A percentile compares a stretch with the other conserved stretches of the same genome.
These are phyloP conservation scores for Candida lessepsii DNA, from an alignment of 805 yeast genomes.

Conservation along the genomic window DNA sequence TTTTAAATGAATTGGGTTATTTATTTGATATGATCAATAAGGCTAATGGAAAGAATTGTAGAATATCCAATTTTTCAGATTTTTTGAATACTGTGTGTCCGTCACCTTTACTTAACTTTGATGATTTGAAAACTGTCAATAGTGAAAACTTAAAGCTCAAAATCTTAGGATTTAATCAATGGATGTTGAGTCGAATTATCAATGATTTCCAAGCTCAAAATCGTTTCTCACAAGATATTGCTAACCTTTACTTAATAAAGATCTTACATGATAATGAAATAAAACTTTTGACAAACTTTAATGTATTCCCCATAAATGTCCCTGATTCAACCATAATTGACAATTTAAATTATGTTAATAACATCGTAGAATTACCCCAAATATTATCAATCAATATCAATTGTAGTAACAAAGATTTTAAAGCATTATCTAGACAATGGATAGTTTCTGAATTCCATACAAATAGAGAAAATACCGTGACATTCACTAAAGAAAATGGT, in stretches of 20 bases:
- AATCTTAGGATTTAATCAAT: conserved; percentile 56
- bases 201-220: conserved; percentile 41
- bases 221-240: conserved; percentile 9
- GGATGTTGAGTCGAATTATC: conserved; percentile 52
- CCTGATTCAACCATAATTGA: conserved; percentile 3
- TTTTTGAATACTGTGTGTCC: conserved; percentile 36
- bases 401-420: conserved; percentile 53
- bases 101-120: conserved; percentile 58
- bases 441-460: conserved; percentile 10
- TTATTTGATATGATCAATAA: conserved; percentile 87
- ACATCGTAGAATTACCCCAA: conserved; percentile 44
- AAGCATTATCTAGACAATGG: conserved; percentile 11
- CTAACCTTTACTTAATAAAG: conserved; percentile 10
- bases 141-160: conserved; percentile 43
- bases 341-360: conserved; percentile 10
- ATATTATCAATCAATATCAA: conserved; percentile 61
- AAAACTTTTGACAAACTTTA: conserved; percentile 19
- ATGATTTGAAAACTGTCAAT: conserved; percentile 44
- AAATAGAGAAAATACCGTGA: conserved; percentile 1
- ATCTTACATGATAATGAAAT: conserved; percentile 18
- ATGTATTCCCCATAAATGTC: conserved; percentile 6
- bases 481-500: conserved; percentile 5
- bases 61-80: conserved; percentile 73
- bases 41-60: conserved; percentile 75
- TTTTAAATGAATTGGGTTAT: conserved; percentile 82